These are phyloP conservation scores for Hypoxylon sp. DNA, from an alignment of 2,329 filamentous ascomycete genomes.

Conservation along the genomic window DNA sequence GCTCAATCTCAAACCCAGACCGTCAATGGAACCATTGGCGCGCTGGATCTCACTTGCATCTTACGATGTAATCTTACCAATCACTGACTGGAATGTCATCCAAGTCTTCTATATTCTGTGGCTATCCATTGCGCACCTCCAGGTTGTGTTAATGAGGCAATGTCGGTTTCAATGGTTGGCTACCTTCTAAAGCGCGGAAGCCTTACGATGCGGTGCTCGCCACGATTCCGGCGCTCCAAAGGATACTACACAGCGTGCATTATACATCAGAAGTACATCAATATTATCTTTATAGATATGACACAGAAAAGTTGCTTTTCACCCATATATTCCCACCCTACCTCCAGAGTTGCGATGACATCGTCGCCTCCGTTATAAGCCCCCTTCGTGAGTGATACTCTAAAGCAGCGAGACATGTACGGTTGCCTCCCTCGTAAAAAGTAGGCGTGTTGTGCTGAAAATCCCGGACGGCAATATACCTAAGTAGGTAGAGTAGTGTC, in stretches of 20 bases:
- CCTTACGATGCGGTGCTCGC: not conserved
- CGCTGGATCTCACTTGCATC: conserved; percentile 16
- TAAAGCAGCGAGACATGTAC: not conserved
- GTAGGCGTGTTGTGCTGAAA: not conserved
- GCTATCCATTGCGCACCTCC: not conserved
- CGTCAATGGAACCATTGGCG: conserved; percentile 13
- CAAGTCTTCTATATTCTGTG: conserved; percentile 2
- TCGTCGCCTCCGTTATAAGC: not conserved
- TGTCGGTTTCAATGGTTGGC: not conserved
- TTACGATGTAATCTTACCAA: conserved; percentile 27
- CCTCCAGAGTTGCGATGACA: not conserved
- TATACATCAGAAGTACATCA: not conserved
- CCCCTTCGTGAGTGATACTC: not conserved
- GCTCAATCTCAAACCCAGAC: conserved; percentile 10
- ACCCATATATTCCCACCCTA: not conserved
- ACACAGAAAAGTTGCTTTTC: not conserved
- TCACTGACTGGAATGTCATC: not conserved
- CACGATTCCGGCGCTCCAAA: not conserved
- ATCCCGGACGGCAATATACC: not conserved
- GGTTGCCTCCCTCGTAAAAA: not conserved
- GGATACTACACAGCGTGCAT: not conserved
- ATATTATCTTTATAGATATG: not conserved
- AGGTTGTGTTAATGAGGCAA: not conserved
- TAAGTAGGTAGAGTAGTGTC: not conserved
- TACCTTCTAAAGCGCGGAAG: not conserved